A percentile compares a stretch with the other conserved stretches of the same genome.
Conservation (phyloP, 768 basidiomycete species). For the Kwoniella europaea region DNA sequence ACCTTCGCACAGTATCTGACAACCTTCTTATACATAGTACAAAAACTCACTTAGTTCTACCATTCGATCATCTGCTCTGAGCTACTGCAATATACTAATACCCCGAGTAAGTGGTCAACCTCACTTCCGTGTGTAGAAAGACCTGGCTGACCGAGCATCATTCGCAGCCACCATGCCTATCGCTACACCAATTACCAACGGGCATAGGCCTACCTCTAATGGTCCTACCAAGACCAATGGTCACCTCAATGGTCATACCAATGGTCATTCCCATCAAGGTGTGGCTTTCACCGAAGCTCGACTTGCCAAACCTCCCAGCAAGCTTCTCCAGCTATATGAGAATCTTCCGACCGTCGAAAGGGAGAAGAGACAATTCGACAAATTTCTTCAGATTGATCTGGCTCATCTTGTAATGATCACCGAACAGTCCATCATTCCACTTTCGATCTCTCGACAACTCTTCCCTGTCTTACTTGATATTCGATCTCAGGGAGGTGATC, state of each 20-base stretch:
- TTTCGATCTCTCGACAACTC: constrained; percentile 8
- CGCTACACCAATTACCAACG: background rate
- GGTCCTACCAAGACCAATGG: background rate
- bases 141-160: too few species aligned
- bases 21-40: too few species aligned
- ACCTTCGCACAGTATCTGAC: too few species aligned
- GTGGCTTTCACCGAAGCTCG: constrained; percentile 4
- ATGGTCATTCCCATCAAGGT: background rate
- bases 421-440: constrained; percentile 17
- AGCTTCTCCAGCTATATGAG: constrained; percentile 9
- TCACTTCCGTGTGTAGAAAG: too few species aligned
- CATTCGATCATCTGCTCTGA: too few species aligned
- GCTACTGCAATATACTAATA: too few species aligned
- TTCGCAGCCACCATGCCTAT: constrained; percentile 1
- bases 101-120: too few species aligned
- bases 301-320: background rate
- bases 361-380: constrained; percentile 12
- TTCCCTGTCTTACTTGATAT: constrained; percentile 19
- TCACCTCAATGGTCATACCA: background rate
- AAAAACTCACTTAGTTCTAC: too few species aligned
- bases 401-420: constrained; percentile 17
- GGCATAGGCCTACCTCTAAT: background rate
- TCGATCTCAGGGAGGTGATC: background rate
- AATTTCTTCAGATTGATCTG: constrained; percentile 15
- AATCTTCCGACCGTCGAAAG: background rate